Evolutionary conservation across 2,329 filamentous ascomycete species (phyloP), one percentile per base, ranked within the genome.

Genomic region (Ophiostoma sp.): DNA sequence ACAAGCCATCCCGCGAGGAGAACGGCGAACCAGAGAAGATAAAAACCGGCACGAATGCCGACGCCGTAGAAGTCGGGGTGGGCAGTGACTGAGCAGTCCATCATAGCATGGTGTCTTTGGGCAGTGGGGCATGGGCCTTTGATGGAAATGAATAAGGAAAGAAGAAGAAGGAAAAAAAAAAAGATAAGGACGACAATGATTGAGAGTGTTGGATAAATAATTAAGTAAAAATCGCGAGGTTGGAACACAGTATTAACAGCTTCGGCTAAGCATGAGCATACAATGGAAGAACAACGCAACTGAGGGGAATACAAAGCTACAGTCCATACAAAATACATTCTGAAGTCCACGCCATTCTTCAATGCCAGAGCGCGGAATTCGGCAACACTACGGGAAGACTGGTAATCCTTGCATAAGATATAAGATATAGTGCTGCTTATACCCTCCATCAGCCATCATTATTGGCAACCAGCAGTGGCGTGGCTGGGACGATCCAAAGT

Each of bases 71-170:
- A 60, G 33, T 72, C 69, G 13, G 69, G 69, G 67, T 68, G 68
- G 41, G 57, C 69, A 39, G 82, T 87, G 2, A 77, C 86, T 1
- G 83, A 86, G 57, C 85, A 89, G 75, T 75, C 86, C 60, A 82
- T 68, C n/a, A 54, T 52, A n/a, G 35, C 17, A 36, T 27, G 39
- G 39, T 31, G 39, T 17, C 1, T 31, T 10, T 15, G 23, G 39
- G 27, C n/a, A 27, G 8, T 27, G 52, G 27, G 52, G 17, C 20
- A 7, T 27, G 6, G 48, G 27, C 10, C 3, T 27, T 31, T 15
- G 39, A 41, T 13, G 39, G 13, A 27, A 57, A 17, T 8, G 10
- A 11, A 7, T 13, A 57, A 13, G 3, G 52, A 57, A 57, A 57
- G 7, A 27, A 13, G 27, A 57, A 23, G n/a, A 57, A 57, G 4